Conservation (phyloP, 257 asterid genomes). For the Solanum neorickii region DNA sequence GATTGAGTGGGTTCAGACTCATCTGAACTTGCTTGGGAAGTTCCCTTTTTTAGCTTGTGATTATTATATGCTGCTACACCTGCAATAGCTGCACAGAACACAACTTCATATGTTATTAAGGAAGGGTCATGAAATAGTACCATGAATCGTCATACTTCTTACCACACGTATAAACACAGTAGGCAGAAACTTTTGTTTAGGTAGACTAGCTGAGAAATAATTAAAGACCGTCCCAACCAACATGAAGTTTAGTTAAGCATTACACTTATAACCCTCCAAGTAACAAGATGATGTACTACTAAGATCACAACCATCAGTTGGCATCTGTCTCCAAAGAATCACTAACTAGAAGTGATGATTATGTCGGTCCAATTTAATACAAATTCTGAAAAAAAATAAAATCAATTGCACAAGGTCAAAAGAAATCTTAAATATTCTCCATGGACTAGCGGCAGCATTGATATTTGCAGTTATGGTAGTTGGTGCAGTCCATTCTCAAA, state of each 20-base stretch:
- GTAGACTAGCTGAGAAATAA: not conserved
- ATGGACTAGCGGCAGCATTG: not conserved
- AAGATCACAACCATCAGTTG: not conserved
- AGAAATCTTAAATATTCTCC: not conserved
- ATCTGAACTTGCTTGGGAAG: slow-evolving; percentile 33
- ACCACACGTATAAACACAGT: not conserved
- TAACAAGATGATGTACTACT: not conserved
- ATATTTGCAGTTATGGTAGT: not conserved
- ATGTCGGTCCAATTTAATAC: not conserved
- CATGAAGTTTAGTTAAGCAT: not conserved
- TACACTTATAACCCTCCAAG: not conserved
- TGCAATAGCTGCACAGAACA: slow-evolving; percentile 58
- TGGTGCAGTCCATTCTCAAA: not conserved
- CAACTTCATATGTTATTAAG: not conserved
- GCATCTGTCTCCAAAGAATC: not conserved
- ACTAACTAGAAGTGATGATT: not conserved
- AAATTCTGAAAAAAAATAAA: not conserved
- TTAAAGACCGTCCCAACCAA: not conserved
- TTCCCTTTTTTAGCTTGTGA: slow-evolving; percentile 77
- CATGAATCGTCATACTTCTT: not conserved
- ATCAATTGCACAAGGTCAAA: not conserved
- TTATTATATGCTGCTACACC: slow-evolving; percentile 96
- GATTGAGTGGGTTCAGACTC: slow-evolving; percentile 14
- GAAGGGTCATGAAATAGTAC: not conserved
- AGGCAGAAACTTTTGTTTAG: not conserved